Base-by-base conservation (phyloP, 108 stramenopile species). In the Nitzschia palea region DNA sequence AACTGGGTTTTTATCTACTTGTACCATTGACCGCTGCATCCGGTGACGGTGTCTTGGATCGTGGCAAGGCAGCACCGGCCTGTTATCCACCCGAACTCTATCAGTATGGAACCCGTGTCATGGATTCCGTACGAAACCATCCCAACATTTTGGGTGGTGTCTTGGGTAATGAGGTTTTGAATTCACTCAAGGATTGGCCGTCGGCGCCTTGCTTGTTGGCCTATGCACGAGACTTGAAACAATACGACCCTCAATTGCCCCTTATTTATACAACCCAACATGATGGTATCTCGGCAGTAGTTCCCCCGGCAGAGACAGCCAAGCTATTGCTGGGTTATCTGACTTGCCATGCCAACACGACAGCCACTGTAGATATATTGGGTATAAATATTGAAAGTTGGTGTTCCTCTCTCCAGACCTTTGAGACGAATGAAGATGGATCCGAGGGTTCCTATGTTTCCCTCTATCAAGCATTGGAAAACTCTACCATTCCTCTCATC, bases 141-240 rank as follows among this genome's bases (percentile, higher is more conserved):
- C 81, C 86, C 12, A 87, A 87, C 58, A 67, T 87, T 32, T 28
- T 87, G 48, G 84, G 68, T 4, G 83, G 82, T 20, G 56, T 85
- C 27, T 55, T 87, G 17, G 86, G 84, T 18, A 87, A 87, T 56
- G 86, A 87, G 63, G 86, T 87, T 30, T 85, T 87, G 86, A 83
- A 87, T 55, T 62, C 63, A 15, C 32, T 64, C 14, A 33, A 50
- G 9, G 54, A 70, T 14, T 85, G 84, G 77, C 27, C 26, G 40
- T 58, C 83, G 6, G 86, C 86, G 1, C 83, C 86, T 10, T 87
- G 86, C 44, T 37, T 87, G 36, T 37, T 66, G 8, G 67, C 67
- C 15, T 87, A 84, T 44, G 56, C 82, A 9, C 52, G 73, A 22
- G 84, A 87, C 67, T 29, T 87, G 45, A 77, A 78, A 59, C n/a